These are phyloP conservation scores for Cladosporium velox DNA, from an alignment of 2,329 filamentous ascomycete genomes.

Conservation along the genomic window DNA sequence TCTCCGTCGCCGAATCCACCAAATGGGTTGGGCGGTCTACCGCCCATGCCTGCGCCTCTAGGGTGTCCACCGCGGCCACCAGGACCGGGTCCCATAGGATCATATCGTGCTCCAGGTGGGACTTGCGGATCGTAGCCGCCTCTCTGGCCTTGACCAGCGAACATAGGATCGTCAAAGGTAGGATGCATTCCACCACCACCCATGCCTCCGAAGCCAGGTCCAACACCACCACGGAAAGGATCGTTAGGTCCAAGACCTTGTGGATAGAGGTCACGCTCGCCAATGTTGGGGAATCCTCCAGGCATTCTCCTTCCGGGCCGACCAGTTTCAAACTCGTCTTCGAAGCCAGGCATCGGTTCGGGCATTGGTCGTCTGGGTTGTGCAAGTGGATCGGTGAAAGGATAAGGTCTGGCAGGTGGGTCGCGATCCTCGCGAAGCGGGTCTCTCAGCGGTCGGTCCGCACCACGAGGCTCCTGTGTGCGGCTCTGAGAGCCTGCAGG, in stretches of 20 bases:
- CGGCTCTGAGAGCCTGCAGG: slow-evolving; percentile 23
- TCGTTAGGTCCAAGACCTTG: slow-evolving; percentile 83
- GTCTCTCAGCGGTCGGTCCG: slow-evolving; percentile 44
- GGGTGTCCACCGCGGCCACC: slow-evolving; percentile 50
- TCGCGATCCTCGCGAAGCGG: slow-evolving; percentile 52
- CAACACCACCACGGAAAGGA: slow-evolving; percentile 67
- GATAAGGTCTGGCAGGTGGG: slow-evolving; percentile 67
- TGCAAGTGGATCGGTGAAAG: slow-evolving; percentile 62
- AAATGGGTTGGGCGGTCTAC: slow-evolving; percentile 58
- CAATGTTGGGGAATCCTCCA: slow-evolving; percentile 58
- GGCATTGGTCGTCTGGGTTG: slow-evolving; percentile 65
- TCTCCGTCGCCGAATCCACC: slow-evolving; percentile 62
- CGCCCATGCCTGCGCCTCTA: slow-evolving; percentile 47
- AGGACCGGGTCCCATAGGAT: slow-evolving; percentile 74
- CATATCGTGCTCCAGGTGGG: slow-evolving; percentile 88
- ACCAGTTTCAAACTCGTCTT: slow-evolving; percentile 86
- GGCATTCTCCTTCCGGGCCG: slow-evolving; percentile 58
- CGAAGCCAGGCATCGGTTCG: slow-evolving; percentile 79
- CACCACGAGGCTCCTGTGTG: slow-evolving; percentile 25
- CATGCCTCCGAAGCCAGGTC: slow-evolving; percentile 54
- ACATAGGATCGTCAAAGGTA: slow-evolving; percentile 88
- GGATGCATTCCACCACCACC: slow-evolving; percentile 88
- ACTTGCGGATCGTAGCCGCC: slow-evolving; percentile 66
- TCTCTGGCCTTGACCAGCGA: slow-evolving; percentile 56
- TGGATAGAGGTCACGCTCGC: slow-evolving; percentile 85